A percentile compares a stretch with the other conserved stretches of the same genome.
Conservation (phyloP, 345 rosid genomes). For the Cardiospermum halicacabum region DNA sequence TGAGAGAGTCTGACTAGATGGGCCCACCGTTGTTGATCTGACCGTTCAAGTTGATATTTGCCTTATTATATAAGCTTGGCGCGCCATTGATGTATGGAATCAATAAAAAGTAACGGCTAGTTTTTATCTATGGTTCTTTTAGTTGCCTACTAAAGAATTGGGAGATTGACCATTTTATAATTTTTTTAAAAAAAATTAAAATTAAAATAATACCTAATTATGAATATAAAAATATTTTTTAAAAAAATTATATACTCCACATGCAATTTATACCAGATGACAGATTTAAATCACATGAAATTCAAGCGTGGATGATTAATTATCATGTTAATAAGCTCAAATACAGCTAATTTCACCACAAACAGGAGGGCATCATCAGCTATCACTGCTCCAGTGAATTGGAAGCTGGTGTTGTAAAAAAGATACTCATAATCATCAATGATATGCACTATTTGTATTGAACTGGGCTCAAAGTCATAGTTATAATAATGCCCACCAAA, state of each 20-base stretch:
- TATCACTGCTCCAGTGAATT: background rate
- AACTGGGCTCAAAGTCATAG: background rate
- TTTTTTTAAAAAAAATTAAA: no score
- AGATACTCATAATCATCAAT: background rate
- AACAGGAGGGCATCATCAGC: background rate
- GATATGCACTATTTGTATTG: background rate
- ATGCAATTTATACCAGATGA: no score
- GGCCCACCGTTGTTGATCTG: background rate
- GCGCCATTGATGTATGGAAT: background rate
- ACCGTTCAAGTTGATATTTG: conserved; percentile 1
- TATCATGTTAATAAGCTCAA: no score
- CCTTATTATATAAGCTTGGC: background rate
- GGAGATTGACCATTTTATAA: no score
- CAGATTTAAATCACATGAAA: no score
- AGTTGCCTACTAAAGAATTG: background rate
- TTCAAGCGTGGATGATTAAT: no score
- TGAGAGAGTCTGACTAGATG: background rate
- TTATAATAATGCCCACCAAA: background rate
- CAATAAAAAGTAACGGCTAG: background rate
- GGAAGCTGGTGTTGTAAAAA: background rate
- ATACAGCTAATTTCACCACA: background rate
- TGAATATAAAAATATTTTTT: no score
- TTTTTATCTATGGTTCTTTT: background rate
- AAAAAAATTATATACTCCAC: no score
- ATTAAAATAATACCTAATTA: no score